These are phyloP conservation scores for Penicillium chermesinum DNA, from an alignment of 495 filamentous ascomycete genomes.

Conservation along the genomic window DNA sequence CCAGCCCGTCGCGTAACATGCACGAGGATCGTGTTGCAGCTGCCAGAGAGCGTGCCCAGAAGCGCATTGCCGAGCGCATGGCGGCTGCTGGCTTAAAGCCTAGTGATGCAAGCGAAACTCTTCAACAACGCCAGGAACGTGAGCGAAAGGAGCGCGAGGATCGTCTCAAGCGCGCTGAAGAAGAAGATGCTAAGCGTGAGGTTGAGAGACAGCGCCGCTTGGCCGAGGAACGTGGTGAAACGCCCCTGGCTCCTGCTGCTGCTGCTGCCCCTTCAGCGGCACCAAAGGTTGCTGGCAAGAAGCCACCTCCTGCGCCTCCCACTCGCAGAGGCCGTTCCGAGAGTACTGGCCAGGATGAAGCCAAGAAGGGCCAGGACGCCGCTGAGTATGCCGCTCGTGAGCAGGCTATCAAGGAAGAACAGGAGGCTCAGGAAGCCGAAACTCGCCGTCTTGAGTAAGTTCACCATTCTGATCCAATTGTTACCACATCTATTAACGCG, in stretches of 20 bases:
- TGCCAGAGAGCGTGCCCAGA: slow-evolving; percentile 94
- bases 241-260: slow-evolving; percentile 49
- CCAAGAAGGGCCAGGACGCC: slow-evolving; percentile 53
- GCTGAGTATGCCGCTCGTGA: slow-evolving; percentile 50
- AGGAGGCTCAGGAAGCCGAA: slow-evolving; percentile 70
- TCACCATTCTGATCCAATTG: slow-evolving; percentile 14
- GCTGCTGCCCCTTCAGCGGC: slow-evolving; percentile 24
- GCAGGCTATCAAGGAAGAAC: slow-evolving; percentile 60
- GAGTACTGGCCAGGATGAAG: slow-evolving; percentile 51
- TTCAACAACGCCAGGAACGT: slow-evolving; percentile 79
- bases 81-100: slow-evolving; percentile 89
- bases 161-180: slow-evolving; percentile 81
- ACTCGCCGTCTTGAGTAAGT: slow-evolving; percentile 82
- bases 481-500: slow-evolving; percentile 26
- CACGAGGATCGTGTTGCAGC: slow-evolving; percentile 91
- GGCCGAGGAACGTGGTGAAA: slow-evolving; percentile 70
- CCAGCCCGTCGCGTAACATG: slow-evolving; percentile 56
- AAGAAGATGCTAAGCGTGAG: slow-evolving; percentile 90
- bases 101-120: slow-evolving; percentile 61
- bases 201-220: slow-evolving; percentile 80
- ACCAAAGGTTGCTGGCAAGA: slow-evolving; percentile 59
- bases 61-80: slow-evolving; percentile 95
- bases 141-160: slow-evolving; percentile 84
- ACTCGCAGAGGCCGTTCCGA: slow-evolving; percentile 67
- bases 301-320: slow-evolving; percentile 79